Percentiles rank a stretch among this genome's conserved stretches.
Conservation (phyloP, 2,329 filamentous ascomycete species). For the Bipolaris bicolor region DNA sequence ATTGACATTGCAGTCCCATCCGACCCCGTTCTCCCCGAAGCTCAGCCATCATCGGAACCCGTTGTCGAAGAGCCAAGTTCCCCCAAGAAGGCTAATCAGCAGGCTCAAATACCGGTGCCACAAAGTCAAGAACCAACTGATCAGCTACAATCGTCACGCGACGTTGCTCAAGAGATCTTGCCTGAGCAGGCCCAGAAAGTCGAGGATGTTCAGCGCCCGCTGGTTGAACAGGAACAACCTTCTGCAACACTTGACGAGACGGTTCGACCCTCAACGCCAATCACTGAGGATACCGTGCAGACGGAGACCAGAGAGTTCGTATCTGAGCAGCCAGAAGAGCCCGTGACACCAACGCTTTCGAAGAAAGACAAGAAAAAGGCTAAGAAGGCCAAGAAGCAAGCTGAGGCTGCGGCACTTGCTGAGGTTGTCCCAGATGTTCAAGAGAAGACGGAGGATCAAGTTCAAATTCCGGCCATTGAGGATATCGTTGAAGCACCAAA, state of each 20-base stretch:
- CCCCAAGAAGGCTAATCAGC: constrained; percentile 33
- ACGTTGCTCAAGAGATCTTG: constrained; percentile 1
- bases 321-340: constrained; percentile 15
- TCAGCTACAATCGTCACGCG: constrained; percentile 5
- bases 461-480: background rate
- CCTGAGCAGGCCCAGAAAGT: background rate
- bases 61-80: constrained; percentile 5
- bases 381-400: constrained; percentile 30
- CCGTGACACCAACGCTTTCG: constrained; percentile 11
- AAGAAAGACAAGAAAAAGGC: constrained; percentile 35
- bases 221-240: background rate
- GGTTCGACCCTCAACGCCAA: background rate
- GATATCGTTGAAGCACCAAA: background rate
- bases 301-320: constrained; percentile 3
- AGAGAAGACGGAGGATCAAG: constrained; percentile 1
- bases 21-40: background rate
- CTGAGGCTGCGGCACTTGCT: constrained; percentile 17
- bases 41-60: background rate
- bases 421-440: constrained; percentile 13
- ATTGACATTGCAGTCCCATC: constrained; percentile 3
- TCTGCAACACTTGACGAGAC: constrained; percentile 2
- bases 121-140: constrained; percentile 1
- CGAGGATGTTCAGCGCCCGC: background rate
- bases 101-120: constrained; percentile 4
- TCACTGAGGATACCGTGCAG: constrained; percentile 1